phyloP scores from a whole-genome alignment of 805 yeast genomes.

The Spencermartinsiella europaea region DNA sequence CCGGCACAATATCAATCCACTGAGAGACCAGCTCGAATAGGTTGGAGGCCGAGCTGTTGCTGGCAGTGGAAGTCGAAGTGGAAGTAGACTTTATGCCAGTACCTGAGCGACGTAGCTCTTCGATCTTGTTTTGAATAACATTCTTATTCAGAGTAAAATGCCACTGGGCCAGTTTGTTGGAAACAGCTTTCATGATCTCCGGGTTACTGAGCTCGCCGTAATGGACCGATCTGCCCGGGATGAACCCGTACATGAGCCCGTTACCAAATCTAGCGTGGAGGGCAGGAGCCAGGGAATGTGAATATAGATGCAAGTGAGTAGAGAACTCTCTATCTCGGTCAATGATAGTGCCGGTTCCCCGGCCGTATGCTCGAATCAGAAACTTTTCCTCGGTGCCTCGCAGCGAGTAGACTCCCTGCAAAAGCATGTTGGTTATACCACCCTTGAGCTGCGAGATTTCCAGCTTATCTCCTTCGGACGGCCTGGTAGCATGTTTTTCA shows the following conservation, averaged over 20 bases:
- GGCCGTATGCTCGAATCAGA: slow-evolving; percentile 67
- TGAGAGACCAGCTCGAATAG: slow-evolving; percentile 56
- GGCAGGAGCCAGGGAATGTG: slow-evolving; percentile 60
- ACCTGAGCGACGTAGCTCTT: slow-evolving; percentile 3
- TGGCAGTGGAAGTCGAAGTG: slow-evolving; percentile 31
- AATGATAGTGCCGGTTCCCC: slow-evolving; percentile 65
- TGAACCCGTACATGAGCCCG: slow-evolving; percentile 66
- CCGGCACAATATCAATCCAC: slow-evolving; percentile 63
- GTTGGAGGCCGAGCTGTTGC: slow-evolving; percentile 28
- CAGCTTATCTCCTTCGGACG: slow-evolving; percentile 8
- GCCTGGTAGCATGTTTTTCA: background rate
- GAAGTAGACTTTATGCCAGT: slow-evolving; percentile 36
- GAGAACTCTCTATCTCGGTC: slow-evolving; percentile 72
- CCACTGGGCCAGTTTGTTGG: slow-evolving; percentile 67
- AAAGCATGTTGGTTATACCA: slow-evolving; percentile 36
- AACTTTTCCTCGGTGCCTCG: slow-evolving; percentile 12
- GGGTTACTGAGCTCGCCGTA: slow-evolving; percentile 49
- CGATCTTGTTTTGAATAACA: slow-evolving; percentile 37
- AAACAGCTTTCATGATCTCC: slow-evolving; percentile 50
- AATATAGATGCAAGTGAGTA: slow-evolving; percentile 58
- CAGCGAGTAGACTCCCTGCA: slow-evolving; percentile 22
- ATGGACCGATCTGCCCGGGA: slow-evolving; percentile 57
- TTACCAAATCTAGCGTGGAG: slow-evolving; percentile 63
- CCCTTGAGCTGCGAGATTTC: slow-evolving; percentile 29
- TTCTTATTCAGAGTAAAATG: slow-evolving; percentile 46